Conservation (phyloP, 129 eudicot species). For the sunflower (Helianthus annuus) region HanXRQr2.0-SUNRISE NC_035444.2:15320145-15320644, state of each 20-base stretch:
- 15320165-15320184: too few relatives aligned
- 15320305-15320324: too few relatives aligned
- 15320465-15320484: slow-evolving; percentile 61
- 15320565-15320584: slow-evolving; percentile 36
- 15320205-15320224: too few relatives aligned
- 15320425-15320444: background rate
- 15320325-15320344: too few relatives aligned
- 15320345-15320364: background rate
- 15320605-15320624: slow-evolving; percentile 48
- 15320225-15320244: too few relatives aligned
- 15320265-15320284: too few relatives aligned
- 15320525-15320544: slow-evolving; percentile 63
- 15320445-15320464: slow-evolving; percentile 54
- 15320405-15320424: background rate
- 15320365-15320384: slow-evolving; percentile 6
- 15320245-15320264: too few relatives aligned
- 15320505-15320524: slow-evolving; percentile 59
- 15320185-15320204: too few relatives aligned
- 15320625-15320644: slow-evolving; percentile 50
- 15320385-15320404: slow-evolving; percentile 5
- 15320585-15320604: slow-evolving; percentile 60
- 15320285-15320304: too few relatives aligned
- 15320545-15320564: slow-evolving; percentile 29
- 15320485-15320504: slow-evolving; percentile 57
- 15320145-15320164: too few relatives aligned